Percentiles rank a stretch among this genome's conserved stretches.
phyloP scores from a whole-genome alignment of 208 protist species.

The Crithidia expoeki region DNA sequence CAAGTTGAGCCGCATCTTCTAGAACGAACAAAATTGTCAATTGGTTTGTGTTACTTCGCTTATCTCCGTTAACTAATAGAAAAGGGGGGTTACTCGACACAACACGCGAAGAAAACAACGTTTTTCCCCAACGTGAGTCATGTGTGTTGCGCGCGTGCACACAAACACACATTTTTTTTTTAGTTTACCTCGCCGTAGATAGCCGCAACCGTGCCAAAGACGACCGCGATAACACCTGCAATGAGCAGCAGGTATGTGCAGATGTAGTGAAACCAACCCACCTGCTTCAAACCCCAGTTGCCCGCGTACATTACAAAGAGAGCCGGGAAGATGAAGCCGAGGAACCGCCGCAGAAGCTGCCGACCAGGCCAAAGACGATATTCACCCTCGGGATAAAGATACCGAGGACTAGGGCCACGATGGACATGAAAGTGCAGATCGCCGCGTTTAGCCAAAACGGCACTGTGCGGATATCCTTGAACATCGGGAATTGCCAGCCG shows the following conservation, averaged over 20 bases:
- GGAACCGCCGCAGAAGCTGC: conserved; percentile 76
- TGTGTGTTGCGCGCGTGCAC: background rate
- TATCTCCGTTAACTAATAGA: too few species aligned
- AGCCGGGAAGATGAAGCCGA: conserved; percentile 87
- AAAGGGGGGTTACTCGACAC: too few species aligned
- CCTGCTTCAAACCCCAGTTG: conserved; percentile 51
- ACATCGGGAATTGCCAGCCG: conserved; percentile 46
- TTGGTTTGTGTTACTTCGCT: too few species aligned
- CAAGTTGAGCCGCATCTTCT: background rate
- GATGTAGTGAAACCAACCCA: conserved; percentile 75
- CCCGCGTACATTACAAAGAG: conserved; percentile 85
- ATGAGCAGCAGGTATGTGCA: conserved; percentile 80
- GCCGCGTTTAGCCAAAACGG: conserved; percentile 62
- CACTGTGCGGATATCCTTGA: conserved; percentile 50
- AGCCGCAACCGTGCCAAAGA: conserved; percentile 68
- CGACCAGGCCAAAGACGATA: conserved; percentile 82
- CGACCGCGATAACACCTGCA: conserved; percentile 63
- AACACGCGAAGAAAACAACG: too few species aligned
- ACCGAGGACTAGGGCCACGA: conserved; percentile 73
- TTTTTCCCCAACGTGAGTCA: too few species aligned
- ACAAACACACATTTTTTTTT: background rate
- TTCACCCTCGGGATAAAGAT: conserved; percentile 75
- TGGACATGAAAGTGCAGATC: conserved; percentile 61
- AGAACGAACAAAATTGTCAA: background rate
- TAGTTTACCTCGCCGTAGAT: conserved; percentile 57